phyloP scores from a whole-genome alignment of 768 basidiomycete genomes.

The Boletus bicolor region DNA sequence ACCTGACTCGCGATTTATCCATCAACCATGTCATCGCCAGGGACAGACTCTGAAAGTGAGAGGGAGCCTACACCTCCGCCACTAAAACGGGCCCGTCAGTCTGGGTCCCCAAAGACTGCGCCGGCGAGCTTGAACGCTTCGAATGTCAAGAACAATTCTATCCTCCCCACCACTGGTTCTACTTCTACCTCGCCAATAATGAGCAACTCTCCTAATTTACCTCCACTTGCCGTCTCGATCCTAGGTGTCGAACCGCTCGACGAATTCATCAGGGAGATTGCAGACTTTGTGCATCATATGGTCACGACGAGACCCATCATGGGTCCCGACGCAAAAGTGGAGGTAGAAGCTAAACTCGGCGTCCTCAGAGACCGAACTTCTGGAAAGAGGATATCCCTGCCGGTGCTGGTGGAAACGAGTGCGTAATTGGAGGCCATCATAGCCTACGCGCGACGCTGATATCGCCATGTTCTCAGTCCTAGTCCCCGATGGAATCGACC shows the following conservation, averaged over 20 bases:
- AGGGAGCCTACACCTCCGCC: constrained; percentile 29
- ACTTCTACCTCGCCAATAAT: constrained; percentile 18
- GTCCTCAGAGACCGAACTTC: constrained; percentile 56
- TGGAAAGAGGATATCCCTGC: constrained; percentile 60
- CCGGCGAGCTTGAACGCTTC: constrained; percentile 16
- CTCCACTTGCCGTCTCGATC: constrained; percentile 74
- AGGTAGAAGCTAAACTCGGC: constrained; percentile 92
- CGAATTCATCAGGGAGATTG: constrained; percentile 89
- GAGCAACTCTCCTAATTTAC: constrained; percentile 36
- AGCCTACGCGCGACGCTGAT: constrained; percentile 1
- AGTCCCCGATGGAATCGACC: constrained; percentile 52
- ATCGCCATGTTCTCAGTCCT: constrained; percentile 52
- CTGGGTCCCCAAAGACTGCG: constrained; percentile 26
- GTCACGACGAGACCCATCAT: constrained; percentile 55
- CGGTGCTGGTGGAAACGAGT: constrained; percentile 85
- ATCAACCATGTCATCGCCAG: constrained; percentile 27
- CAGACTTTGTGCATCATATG: constrained; percentile 81
- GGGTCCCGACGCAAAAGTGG: constrained; percentile 51
- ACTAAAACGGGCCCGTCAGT: constrained; percentile 38
- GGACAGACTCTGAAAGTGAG: constrained; percentile 30
- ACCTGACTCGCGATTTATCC: constrained; percentile 5
- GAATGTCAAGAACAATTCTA: constrained; percentile 21
- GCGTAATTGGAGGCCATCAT: constrained; percentile 30
- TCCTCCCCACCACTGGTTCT: constrained; percentile 8
- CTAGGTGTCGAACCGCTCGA: constrained; percentile 88